phyloP scores from a whole-genome alignment of 2,329 filamentous ascomycete genomes.

The Phyllosticta paracitricarpa region DNA sequence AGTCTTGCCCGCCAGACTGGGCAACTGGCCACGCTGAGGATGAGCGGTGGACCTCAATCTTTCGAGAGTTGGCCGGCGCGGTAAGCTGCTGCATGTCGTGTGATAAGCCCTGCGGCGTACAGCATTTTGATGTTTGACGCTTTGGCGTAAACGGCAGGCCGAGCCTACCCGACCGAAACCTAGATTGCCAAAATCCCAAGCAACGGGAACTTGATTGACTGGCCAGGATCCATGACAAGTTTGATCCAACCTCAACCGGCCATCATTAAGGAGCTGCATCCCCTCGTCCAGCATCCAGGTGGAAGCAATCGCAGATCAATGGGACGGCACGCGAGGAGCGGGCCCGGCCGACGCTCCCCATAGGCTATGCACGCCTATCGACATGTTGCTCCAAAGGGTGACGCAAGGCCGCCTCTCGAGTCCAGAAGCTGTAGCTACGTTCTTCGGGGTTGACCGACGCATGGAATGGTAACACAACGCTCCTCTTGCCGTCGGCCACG shows the following conservation, averaged over 20 bases:
- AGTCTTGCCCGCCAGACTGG: not conserved
- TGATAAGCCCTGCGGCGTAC: conserved; percentile 1
- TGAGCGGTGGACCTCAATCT: not conserved
- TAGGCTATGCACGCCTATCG: not conserved
- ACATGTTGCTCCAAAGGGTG: not conserved
- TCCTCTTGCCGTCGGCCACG: not conserved
- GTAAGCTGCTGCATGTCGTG: not conserved
- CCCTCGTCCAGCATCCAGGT: not conserved
- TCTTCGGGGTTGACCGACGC: not conserved
- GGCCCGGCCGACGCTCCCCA: not conserved
- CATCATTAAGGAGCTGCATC: not conserved
- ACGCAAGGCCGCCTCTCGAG: not conserved
- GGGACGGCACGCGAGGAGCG: not conserved
- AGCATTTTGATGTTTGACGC: not conserved
- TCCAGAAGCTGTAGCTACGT: not conserved
- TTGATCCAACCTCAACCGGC: not conserved
- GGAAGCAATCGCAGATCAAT: not conserved
- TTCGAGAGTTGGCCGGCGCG: not conserved
- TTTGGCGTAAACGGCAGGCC: conserved; percentile 2
- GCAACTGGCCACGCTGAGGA: not conserved
- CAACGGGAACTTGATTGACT: not conserved
- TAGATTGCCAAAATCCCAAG: not conserved
- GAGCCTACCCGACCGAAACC: not conserved
- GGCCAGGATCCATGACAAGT: not conserved
- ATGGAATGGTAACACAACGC: not conserved